Evolutionary conservation across 257 asterid genomes (phyloP), one percentile per base, ranked within the genome.

Genomic region (Solanum appendiculatum): DNA sequence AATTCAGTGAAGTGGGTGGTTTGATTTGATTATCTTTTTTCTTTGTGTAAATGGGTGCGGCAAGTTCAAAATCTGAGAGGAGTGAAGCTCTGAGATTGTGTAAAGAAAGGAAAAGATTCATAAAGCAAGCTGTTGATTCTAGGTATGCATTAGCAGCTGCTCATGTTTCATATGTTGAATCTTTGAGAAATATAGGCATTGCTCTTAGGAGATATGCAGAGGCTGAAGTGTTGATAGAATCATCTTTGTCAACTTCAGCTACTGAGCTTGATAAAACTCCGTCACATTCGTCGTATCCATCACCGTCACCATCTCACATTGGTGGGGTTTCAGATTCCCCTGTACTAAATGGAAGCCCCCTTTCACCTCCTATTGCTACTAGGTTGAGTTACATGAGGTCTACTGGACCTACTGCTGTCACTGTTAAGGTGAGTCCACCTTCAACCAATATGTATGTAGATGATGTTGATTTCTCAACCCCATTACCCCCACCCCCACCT

Each of bases 121-220:
- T 93, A 72, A 97, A 95, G 81, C 96, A 94, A 93, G 99, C 99
- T 6, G 93, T 93, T 78, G 99, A 97, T 91, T 97, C 98, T 3
- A 92, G 99, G 86, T 97, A 91, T 82, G 97, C 96, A 70, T 90
- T 96, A 85, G 99, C 99, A 46, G 99, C 99, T 86, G 97, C 98
- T 2, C 99, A 97, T 85, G 97, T 96, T 87, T 94, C 98, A 1
- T 97, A 97, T 85, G 93, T 93, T 87, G 94, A 94, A 86, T 96
- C 99, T 66, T 92, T 97, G 83, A 93, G 93, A 80, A 96, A 93
- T 90, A 91, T 96, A 86, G 99, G 99, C 86, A 89, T 89, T 93
- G 98, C 96, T 88, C 98, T 97, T 63, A 90, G 95, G 87, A 93
- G 98, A 87, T 97, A 93, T 81, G 99, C 99, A 9, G 99, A 95